These are phyloP conservation scores for Penium margaritaceum DNA, from an alignment of 139 green algal genomes.

Conservation along the genomic window DNA sequence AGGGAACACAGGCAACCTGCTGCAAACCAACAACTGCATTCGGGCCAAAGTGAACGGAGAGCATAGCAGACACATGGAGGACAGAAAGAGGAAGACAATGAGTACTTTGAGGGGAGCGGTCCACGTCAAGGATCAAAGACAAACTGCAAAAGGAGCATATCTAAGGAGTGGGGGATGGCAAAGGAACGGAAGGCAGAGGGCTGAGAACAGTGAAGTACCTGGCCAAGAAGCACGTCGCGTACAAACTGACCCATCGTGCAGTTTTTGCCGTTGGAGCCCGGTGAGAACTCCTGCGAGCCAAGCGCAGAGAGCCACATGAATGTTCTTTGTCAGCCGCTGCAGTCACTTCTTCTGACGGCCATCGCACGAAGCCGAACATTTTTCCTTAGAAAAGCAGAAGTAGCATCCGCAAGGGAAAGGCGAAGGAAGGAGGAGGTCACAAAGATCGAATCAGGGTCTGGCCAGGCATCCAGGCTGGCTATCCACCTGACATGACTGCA, in stretches of 20 bases:
- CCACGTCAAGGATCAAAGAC: too few species aligned
- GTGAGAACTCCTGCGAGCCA: constrained; percentile 34
- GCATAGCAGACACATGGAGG: too few species aligned
- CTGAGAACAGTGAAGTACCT: constrained; percentile 8
- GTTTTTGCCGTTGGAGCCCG: constrained; percentile 47
- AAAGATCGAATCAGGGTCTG: background rate
- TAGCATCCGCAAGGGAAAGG: background rate
- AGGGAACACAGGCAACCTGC: too few species aligned
- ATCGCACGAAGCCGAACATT: too few species aligned
- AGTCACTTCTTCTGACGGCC: too few species aligned
- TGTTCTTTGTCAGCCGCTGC: background rate
- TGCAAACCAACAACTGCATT: too few species aligned
- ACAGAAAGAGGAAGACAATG: background rate
- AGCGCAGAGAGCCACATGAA: background rate
- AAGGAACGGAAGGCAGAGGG: background rate
- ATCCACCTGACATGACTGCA: too few species aligned
- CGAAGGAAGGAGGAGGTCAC: background rate
- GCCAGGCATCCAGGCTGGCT: too few species aligned
- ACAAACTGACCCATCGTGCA: constrained; percentile 79
- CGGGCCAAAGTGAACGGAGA: too few species aligned
- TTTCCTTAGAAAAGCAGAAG: too few species aligned
- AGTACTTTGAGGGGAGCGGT: background rate
- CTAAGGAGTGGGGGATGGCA: background rate
- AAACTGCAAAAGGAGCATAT: too few species aligned
- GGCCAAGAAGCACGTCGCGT: constrained; percentile 76